A percentile compares a stretch with the other conserved stretches of the same genome.
phyloP scores from a whole-genome alignment of 176 grass and related monocot genomes.

The Musa itinerans region DNA sequence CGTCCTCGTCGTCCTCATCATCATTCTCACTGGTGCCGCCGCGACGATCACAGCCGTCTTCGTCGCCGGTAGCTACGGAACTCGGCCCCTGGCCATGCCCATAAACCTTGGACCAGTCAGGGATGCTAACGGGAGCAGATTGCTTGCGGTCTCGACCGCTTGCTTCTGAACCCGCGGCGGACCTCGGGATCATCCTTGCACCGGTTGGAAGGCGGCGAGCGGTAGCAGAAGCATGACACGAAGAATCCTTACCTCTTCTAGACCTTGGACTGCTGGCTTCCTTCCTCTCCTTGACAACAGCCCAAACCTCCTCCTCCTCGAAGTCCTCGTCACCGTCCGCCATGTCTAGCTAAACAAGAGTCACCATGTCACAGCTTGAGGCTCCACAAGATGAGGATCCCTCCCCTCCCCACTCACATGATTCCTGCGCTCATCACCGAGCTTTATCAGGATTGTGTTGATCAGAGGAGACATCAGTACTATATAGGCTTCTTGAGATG shows the following conservation, averaged over 20 bases:
- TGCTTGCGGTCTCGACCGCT: conserved; percentile 2
- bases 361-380: too few species aligned
- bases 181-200: conserved; percentile 20
- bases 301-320: conserved; percentile 46
- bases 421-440: too few species aligned
- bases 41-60: neutral
- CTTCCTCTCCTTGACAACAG: conserved; percentile 5
- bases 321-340: conserved; percentile 23
- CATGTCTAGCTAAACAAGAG: neutral
- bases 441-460: too few species aligned
- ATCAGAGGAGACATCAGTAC: neutral
- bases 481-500: neutral
- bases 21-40: neutral
- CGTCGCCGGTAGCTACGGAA: neutral
- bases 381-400: too few species aligned
- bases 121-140: conserved; percentile 34
- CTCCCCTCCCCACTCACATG: too few species aligned
- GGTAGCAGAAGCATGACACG: neutral
- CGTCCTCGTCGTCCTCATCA: conserved; percentile 23
- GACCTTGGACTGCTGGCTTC: neutral
- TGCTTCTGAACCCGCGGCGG: neutral
- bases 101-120: conserved; percentile 45
- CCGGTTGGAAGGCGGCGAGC: neutral
- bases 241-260: conserved; percentile 11
- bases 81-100: neutral